phyloP scores from a whole-genome alignment of 2,329 filamentous ascomycete species.

The Cercospora canescens region DNA sequence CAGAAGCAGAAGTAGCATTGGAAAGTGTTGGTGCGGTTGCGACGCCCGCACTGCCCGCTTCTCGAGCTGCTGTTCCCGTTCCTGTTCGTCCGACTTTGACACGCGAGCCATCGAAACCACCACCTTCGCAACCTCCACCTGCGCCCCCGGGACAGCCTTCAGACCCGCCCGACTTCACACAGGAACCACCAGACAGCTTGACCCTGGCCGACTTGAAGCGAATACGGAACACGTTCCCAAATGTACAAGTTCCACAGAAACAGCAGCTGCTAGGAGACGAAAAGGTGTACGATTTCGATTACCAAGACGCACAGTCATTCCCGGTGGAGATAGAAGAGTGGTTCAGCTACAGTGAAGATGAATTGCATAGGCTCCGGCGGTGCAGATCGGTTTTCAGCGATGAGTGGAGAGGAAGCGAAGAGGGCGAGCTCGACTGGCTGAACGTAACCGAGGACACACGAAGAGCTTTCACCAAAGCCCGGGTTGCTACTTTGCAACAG shows the following conservation, averaged over 20 bases:
- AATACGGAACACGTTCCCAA: slow-evolving; percentile 47
- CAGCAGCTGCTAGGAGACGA: slow-evolving; percentile 34
- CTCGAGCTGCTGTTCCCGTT: slow-evolving; percentile 18
- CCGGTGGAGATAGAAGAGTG: slow-evolving; percentile 94
- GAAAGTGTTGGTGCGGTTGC: slow-evolving; percentile 18
- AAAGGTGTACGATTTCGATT: slow-evolving; percentile 72
- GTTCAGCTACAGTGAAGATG: slow-evolving; percentile 89
- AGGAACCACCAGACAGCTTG: slow-evolving; percentile 44
- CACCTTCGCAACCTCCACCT: slow-evolving; percentile 45
- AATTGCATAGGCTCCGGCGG: slow-evolving; percentile 75
- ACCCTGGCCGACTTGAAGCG: slow-evolving; percentile 50
- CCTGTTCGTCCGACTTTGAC: slow-evolving; percentile 40
- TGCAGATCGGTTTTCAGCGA: slow-evolving; percentile 76
- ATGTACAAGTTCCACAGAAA: slow-evolving; percentile 35
- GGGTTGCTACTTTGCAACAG: slow-evolving; percentile 39
- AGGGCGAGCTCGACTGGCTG: slow-evolving; percentile 61
- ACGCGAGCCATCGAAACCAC: slow-evolving; percentile 43
- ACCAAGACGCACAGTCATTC: slow-evolving; percentile 57
- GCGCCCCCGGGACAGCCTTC: slow-evolving; percentile 40
- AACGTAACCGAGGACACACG: slow-evolving; percentile 60
- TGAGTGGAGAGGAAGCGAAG: slow-evolving; percentile 59
- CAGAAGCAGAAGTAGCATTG: slow-evolving; percentile 19
- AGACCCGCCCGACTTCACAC: slow-evolving; percentile 29
- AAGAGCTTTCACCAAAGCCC: slow-evolving; percentile 56
- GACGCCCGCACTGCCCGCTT: slow-evolving; percentile 23